Evolutionary conservation across 805 yeast genomes (phyloP), one percentile per base, ranked within the genome.

Genomic region (Candida ponderosae): DNA sequence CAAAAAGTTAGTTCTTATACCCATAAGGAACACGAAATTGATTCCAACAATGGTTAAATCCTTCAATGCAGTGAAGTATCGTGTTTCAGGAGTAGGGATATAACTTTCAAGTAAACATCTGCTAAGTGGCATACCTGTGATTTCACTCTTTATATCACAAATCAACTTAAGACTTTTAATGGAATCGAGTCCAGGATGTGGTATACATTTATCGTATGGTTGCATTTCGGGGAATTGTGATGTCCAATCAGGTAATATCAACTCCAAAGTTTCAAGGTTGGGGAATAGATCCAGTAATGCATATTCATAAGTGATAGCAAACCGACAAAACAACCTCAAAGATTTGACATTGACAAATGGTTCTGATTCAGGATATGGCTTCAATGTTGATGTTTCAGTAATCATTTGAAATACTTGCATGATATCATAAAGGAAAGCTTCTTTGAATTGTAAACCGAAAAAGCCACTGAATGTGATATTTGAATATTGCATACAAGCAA

Each of bases 1-100:
- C 3, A 53, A 37, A 38, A 53, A 51, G 35, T 53, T 53, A 29
- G 40, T 49, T 33, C 47, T 50, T 0, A 14, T 15, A 2, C 36
- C 23, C 34, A 45, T 47, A 13, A 53, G 9, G 1, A 32, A 21
- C 3, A 40, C 26, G 26, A 52, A 45, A 29, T 50, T 47, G 36
- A 46, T 50, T 2, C 56, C 52, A 18, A 46, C 48, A 11, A 53
- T 40, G 8, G 40, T 37, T 14, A 53, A 29, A 0, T 43, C 31
- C 17, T 26, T 13, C 11, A 53, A 29, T 20, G 46, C 48, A 33
- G 51, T 46, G n/a, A 53, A 36, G 14, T 40, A 37, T 4, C 39
- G 46, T n/a, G 28, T 51, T 14, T 26, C 11, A 26, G n/a, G 4
- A 14, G 29, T 6, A 6, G 13, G 5, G n/a, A 26, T 14, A 26